Evolutionary conservation across 768 basidiomycete genomes (phyloP), one percentile per base, ranked within the genome.

Genomic region (Phaeolepiota aurea): DNA sequence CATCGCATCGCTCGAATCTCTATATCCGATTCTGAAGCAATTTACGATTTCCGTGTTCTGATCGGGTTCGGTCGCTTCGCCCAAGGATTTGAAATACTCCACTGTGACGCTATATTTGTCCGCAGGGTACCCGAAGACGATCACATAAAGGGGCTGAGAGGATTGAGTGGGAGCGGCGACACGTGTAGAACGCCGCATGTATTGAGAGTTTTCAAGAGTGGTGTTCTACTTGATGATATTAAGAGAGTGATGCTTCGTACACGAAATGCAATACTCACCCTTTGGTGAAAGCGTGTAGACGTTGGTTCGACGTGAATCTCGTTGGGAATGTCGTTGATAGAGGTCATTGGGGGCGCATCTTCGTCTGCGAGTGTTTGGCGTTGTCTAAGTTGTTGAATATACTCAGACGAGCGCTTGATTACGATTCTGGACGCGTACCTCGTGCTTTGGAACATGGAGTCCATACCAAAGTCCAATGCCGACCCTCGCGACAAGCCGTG

Each of bases 111-210:
- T 77, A 56, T 82, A 85, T 52, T 79, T 79, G 58, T 90, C 85
- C 21, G 77, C 66, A 3, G 90, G 88, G 55, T 90, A 93, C n/a
- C 90, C 90, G 45, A 89, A 93, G 38, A 93, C 78, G 52, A 90
- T 68, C 23, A 93, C 68, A 51, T 82, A 82, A 20, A 74, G 55
- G 2, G 73, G 66, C 20, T 76, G 71, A 9, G 61, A 37, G 3
- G 64, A 44, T 31, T 57, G 44, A n/a, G 60, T 43, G 35, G 57
- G 32, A 20, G 63, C 41, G 28, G 53, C 55, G 44, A 44, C 44
- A 20, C 45, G 65, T 46, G 46, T 53, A 16, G 55, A 56, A 25
- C 61, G 64, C 5, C 63, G 64, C 9, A 51, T 45, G 40, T 67
- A 62, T 2, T 69, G 53, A 12, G 70, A 68, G 5, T 44, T 50